Conservation (phyloP, 306 rosid species). For the Ceratonia siliqua region DNA sequence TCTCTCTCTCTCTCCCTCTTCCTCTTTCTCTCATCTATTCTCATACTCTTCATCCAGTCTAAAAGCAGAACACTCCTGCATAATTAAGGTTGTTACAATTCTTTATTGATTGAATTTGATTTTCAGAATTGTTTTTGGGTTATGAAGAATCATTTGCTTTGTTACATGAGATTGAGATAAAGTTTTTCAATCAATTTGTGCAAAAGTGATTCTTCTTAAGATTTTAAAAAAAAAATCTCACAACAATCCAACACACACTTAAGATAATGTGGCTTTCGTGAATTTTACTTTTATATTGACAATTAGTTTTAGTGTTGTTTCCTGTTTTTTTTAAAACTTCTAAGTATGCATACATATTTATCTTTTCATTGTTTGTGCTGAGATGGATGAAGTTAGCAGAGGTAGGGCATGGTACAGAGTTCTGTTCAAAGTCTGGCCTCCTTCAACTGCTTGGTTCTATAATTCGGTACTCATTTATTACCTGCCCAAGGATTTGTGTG, state of each 20-base stretch:
- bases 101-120: too few species aligned
- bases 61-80: too few species aligned
- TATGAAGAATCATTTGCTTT: neutral
- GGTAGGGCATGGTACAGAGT: slow-evolving; percentile 72
- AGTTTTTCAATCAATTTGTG: neutral
- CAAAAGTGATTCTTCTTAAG: neutral
- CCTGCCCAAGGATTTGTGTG: neutral
- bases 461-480: slow-evolving; percentile 57
- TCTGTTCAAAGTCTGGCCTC: slow-evolving; percentile 67
- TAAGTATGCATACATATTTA: neutral
- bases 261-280: neutral
- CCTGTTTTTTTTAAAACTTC: neutral
- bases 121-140: neutral
- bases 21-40: too few species aligned
- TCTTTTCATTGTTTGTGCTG: slow-evolving; percentile 26
- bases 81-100: too few species aligned
- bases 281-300: neutral
- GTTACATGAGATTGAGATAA: neutral
- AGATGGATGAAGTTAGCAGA: slow-evolving; percentile 72
- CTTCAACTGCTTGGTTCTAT: slow-evolving; percentile 74
- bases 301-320: neutral
- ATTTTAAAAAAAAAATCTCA: neutral
- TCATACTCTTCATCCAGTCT: too few species aligned
- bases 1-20: too few species aligned
- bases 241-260: neutral